These are phyloP conservation scores for Mallotus japonicus DNA, from an alignment of 441 rosid genomes.

Conservation along the genomic window DNA sequence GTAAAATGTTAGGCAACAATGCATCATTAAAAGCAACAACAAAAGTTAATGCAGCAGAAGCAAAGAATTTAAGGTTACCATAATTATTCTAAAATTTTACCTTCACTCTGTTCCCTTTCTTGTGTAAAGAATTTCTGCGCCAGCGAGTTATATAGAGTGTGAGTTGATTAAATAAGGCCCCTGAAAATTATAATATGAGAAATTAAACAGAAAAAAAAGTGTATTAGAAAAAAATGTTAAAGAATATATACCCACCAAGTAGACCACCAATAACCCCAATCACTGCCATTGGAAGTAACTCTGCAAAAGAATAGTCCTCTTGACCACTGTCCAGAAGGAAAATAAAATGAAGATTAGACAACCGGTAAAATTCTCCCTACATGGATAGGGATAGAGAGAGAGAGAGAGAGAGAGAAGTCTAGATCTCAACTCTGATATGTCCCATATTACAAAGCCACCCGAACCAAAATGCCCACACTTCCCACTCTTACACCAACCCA, in stretches of 20 bases:
- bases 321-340: constrained; percentile 62
- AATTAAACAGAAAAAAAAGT: constrained; percentile 4
- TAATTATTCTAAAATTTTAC: constrained; percentile 32
- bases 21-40: constrained; percentile 9
- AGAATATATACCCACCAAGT: constrained; percentile 50
- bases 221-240: constrained; percentile 10
- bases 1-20: constrained; percentile 22
- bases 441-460: constrained; percentile 98
- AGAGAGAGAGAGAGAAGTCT: constrained; percentile 22
- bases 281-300: constrained; percentile 92
- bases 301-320: constrained; percentile 91
- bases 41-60: constrained; percentile 14
- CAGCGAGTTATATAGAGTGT: constrained; percentile 76
- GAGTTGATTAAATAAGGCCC: constrained; percentile 95
- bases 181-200: constrained; percentile 37
- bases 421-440: constrained; percentile 77
- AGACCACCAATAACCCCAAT: constrained; percentile 94
- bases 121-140: constrained; percentile 89
- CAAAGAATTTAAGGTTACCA: background rate
- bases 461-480: constrained; percentile 97
- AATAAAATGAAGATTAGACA: constrained; percentile 18
- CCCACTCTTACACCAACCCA: constrained; percentile 97
- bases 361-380: constrained; percentile 18
- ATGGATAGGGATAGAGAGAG: constrained; percentile 4
- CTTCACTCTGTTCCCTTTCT: constrained; percentile 83